A percentile compares a stretch with the other conserved stretches of the same genome.
These are phyloP conservation scores for Haematococcus lacustris DNA, from an alignment of 139 green algal species.

Conservation along the genomic window DNA sequence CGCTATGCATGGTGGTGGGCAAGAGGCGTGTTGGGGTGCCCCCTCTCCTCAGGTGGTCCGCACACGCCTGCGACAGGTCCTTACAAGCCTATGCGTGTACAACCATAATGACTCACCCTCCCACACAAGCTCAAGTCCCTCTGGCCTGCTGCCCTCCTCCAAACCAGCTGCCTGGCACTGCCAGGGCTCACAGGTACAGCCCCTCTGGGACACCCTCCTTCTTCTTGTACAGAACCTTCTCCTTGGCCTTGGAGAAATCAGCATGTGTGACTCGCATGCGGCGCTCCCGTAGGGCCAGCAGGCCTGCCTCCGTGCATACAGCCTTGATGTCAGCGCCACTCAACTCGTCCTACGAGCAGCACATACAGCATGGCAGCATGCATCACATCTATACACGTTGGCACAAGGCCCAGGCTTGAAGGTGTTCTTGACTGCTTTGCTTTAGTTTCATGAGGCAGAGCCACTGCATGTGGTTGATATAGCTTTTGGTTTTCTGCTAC, in stretches of 20 bases:
- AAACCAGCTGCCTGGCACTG: not conserved
- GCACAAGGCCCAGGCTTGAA: too few species aligned
- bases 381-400: too few species aligned
- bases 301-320: constrained; percentile 96
- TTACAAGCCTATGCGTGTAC: not conserved
- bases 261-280: constrained; percentile 89
- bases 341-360: constrained; percentile 77
- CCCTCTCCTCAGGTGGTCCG: not conserved
- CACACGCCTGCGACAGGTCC: not conserved
- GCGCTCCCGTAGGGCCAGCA: constrained; percentile 93
- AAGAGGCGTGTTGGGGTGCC: not conserved
- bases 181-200: constrained; percentile 83
- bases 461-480: too few species aligned
- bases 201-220: constrained; percentile 96
- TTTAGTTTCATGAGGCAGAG: too few species aligned
- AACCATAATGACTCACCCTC: not conserved
- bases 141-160: not conserved
- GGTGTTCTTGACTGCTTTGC: too few species aligned
- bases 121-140: not conserved
- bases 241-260: constrained; percentile 89
- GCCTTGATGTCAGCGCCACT: constrained; percentile 98
- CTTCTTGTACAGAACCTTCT: constrained; percentile 99
- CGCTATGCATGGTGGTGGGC: not conserved
- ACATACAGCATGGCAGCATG: too few species aligned
- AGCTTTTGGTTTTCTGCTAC: too few species aligned